A percentile compares a stretch with the other conserved stretches of the same genome.
These are phyloP conservation scores for Colletotrichum tabaci DNA, from an alignment of 2,329 filamentous ascomycete genomes.

Conservation along the genomic window DNA sequence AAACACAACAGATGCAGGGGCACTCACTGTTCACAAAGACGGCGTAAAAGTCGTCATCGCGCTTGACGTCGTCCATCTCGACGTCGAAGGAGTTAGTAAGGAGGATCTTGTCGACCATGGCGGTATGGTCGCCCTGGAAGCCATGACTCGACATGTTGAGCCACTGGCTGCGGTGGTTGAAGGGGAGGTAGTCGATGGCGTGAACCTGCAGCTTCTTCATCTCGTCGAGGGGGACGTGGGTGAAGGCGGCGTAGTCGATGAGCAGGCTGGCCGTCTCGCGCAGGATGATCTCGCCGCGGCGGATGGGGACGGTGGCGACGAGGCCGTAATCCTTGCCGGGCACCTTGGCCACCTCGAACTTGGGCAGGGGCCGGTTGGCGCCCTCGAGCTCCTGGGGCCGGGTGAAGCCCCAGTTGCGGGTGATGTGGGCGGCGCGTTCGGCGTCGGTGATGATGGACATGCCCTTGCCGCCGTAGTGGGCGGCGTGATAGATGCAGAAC, in stretches of 20 bases:
- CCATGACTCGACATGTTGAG: constrained; percentile 57
- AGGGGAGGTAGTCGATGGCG: constrained; percentile 51
- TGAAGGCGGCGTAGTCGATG: constrained; percentile 57
- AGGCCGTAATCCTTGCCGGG: constrained; percentile 63
- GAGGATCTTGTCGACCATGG: constrained; percentile 54
- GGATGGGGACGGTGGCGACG: constrained; percentile 52
- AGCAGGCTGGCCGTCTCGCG: constrained; percentile 56
- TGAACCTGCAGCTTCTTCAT: constrained; percentile 51
- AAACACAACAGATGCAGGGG: fast-evolving
- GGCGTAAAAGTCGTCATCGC: constrained; percentile 52
- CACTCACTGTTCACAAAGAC: constrained; percentile 56
- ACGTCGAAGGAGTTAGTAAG: constrained; percentile 59
- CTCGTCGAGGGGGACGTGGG: constrained; percentile 47
- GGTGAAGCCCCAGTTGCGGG: constrained; percentile 49
- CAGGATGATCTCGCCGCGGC: constrained; percentile 56
- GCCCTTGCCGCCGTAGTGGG: constrained; percentile 55
- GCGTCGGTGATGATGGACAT: constrained; percentile 56
- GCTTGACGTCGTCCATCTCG: constrained; percentile 49
- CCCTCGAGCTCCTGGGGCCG: constrained; percentile 44
- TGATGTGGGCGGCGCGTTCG: constrained; percentile 50
- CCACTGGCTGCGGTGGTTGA: constrained; percentile 49
- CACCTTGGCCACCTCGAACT: constrained; percentile 54
- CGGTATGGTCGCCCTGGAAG: constrained; percentile 44
- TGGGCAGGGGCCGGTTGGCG: constrained; percentile 46
- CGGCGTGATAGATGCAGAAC: constrained; percentile 55